phyloP scores from a whole-genome alignment of 2,329 filamentous ascomycete genomes.

The Beauveria scarabaeidicola region DNA sequence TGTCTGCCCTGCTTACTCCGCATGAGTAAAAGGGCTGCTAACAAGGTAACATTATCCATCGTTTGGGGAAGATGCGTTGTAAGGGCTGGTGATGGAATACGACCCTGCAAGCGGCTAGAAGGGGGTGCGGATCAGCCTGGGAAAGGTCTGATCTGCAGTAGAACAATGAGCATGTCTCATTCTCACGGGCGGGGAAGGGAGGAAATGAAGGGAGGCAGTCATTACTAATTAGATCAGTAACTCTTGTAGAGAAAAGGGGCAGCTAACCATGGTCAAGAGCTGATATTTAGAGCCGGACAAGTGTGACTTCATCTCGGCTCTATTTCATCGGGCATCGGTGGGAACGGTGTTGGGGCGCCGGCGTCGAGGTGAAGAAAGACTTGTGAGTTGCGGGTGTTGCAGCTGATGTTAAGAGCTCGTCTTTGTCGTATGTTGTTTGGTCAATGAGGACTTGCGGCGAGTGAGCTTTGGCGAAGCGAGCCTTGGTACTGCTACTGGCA shows the following conservation, averaged over 20 bases:
- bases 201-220: neutral
- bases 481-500: neutral
- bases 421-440: neutral
- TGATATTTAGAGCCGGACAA: neutral
- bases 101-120: neutral
- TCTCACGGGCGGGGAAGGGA: neutral
- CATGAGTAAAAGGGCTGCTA: neutral
- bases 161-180: neutral
- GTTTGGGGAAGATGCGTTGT: constrained; percentile 1
- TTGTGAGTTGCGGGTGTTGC: neutral
- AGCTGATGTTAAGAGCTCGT: neutral
- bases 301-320: constrained; percentile 7
- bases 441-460: too few relatives aligned
- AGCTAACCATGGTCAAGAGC: neutral
- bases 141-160: neutral
- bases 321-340: neutral
- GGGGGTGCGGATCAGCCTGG: neutral
- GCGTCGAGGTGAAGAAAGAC: neutral
- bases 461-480: too few relatives aligned
- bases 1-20: neutral
- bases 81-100: neutral
- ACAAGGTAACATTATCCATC: neutral
- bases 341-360: neutral
- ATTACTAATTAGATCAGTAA: neutral
- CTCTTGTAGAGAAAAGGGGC: neutral